These are phyloP conservation scores for Pyrenophora graminea DNA, from an alignment of 2,329 filamentous ascomycete species.

Conservation along the genomic window DNA sequence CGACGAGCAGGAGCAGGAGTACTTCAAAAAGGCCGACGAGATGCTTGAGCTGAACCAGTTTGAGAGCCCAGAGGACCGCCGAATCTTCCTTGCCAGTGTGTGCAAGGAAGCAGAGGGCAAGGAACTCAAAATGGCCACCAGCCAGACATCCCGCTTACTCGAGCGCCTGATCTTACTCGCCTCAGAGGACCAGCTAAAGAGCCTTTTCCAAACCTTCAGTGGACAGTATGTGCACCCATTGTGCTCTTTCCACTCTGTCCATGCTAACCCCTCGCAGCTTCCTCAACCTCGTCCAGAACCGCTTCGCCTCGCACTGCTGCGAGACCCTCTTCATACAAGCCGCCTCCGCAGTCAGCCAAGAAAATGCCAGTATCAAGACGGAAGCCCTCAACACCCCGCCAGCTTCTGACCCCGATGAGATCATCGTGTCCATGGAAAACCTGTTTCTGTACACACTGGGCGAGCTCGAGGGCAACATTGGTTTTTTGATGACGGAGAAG, in stretches of 20 bases:
- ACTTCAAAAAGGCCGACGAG: slow-evolving; percentile 88
- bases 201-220: slow-evolving; percentile 80
- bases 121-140: slow-evolving; percentile 93
- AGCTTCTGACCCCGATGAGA: slow-evolving; percentile 54
- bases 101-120: slow-evolving; percentile 87
- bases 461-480: slow-evolving; percentile 84
- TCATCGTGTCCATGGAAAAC: slow-evolving; percentile 74
- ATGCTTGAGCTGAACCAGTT: slow-evolving; percentile 91
- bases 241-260: background rate
- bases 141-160: slow-evolving; percentile 90
- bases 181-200: slow-evolving; percentile 78
- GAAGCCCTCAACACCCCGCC: slow-evolving; percentile 49
- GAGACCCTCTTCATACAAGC: slow-evolving; percentile 88
- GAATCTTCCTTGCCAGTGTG: slow-evolving; percentile 71
- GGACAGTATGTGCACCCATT: slow-evolving; percentile 62
- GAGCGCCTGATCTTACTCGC: slow-evolving; percentile 87
- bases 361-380: slow-evolving; percentile 61
- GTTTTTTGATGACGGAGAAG: slow-evolving; percentile 79
- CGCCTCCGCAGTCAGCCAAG: slow-evolving; percentile 76
- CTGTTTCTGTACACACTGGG: slow-evolving; percentile 82
- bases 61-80: slow-evolving; percentile 65
- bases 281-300: slow-evolving; percentile 85
- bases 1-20: slow-evolving; percentile 90
- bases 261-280: slow-evolving; percentile 59
- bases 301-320: slow-evolving; percentile 96